Conservation (phyloP, 306 rosid species). For the Cicer pinnatifidum region DNA sequence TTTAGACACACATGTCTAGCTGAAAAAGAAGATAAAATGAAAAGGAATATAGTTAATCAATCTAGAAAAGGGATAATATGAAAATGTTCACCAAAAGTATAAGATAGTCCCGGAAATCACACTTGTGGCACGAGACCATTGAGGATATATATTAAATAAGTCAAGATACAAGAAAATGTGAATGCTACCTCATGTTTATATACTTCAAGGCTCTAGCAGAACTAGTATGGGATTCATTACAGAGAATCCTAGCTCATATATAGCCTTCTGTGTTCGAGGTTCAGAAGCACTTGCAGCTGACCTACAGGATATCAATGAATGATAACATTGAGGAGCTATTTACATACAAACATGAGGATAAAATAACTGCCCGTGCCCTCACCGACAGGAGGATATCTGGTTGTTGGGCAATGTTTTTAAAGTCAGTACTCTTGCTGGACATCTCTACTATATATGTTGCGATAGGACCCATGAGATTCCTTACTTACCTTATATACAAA, state of each 20-base stretch:
- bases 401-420: slow-evolving; percentile 77
- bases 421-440: slow-evolving; percentile 71
- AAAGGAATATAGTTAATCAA: slow-evolving; percentile 2
- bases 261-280: slow-evolving; percentile 88
- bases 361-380: slow-evolving; percentile 45
- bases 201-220: slow-evolving; percentile 82
- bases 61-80: slow-evolving; percentile 3
- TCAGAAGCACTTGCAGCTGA: slow-evolving; percentile 91
- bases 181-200: slow-evolving; percentile 87
- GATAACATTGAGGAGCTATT: slow-evolving; percentile 40
- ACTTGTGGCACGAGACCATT: slow-evolving; percentile 24
- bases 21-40: slow-evolving; percentile 33
- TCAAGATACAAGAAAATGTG: slow-evolving; percentile 26
- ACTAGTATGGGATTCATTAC: slow-evolving; percentile 69
- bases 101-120: slow-evolving; percentile 28
- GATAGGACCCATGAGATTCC: slow-evolving; percentile 80
- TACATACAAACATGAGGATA: slow-evolving; percentile 33
- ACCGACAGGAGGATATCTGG: slow-evolving; percentile 79
- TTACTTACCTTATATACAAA: slow-evolving; percentile 62
- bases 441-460: slow-evolving; percentile 71
- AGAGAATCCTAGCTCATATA: slow-evolving; percentile 85
- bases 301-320: slow-evolving; percentile 56
- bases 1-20: slow-evolving; percentile 13
- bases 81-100: slow-evolving; percentile 1
- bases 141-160: slow-evolving; percentile 17